Evolutionary conservation across 2,329 filamentous ascomycete genomes (phyloP), one percentile per base, ranked within the genome.

Genomic region (Leptographium procerum): DNA sequence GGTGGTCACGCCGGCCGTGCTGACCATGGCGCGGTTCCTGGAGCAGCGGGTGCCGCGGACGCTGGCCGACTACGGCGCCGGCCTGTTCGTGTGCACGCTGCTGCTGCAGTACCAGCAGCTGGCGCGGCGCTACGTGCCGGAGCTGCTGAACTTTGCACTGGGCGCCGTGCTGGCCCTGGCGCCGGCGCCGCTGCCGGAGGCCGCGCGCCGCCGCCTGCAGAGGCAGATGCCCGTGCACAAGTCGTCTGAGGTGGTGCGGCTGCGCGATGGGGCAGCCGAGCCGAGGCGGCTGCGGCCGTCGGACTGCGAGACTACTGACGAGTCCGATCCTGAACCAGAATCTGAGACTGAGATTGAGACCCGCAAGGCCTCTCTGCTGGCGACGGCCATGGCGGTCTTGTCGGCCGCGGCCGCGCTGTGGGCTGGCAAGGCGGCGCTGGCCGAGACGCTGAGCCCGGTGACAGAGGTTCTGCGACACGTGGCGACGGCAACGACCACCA

Each of bases 51-150:
- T 86, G 0, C 84, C 90, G 0, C 77, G 82, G 50, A 77, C 74
- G 9, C 71, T 89, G 4, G 73, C 78, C 9, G 88, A 94, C 64
- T 81, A 89, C 61, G 81, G 83, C 4, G 85, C 78, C 3, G 94
- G 94, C 13, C 82, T 85, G 10, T 96, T 89, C 69, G 73, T 95
- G n/a, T 83, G 84, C 34, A 88, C 88, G 26, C 75, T 97, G 43
- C 85, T 83, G 55, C 70, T 96, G 31, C 86, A 92, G 68, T 97
- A 95, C 71, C 90, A 96, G 71, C 76, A 78, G 40, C 75, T 92
- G 8, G 86, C 92, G 6, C 94, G 91, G 74, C 81, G 94, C 66
- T 96, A 92, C 71, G 79, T 96, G 52, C 94, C 94, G 0, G 94
- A 99, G 71, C 80, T 91, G 34, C 77, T 95, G 65, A 89, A 89